Percentiles rank a stretch among this genome's conserved stretches.
These are phyloP conservation scores for Apiotrichum mycotoxinovorans DNA, from an alignment of 1,284 basidiomycete genomes.

Conservation along the genomic window DNA sequence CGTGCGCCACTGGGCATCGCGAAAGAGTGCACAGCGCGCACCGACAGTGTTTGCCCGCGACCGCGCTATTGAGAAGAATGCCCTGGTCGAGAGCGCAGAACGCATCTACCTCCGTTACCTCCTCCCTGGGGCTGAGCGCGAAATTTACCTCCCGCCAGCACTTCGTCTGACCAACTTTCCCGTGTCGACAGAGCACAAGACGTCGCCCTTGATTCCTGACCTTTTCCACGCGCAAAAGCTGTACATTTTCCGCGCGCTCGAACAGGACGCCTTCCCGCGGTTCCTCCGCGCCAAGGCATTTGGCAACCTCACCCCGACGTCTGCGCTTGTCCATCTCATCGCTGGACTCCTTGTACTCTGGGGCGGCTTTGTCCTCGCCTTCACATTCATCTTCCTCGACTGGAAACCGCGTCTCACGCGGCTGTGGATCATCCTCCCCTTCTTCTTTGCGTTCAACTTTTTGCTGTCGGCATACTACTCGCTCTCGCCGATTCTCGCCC, in stretches of 20 bases:
- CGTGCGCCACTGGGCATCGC: constrained; percentile 7
- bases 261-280: constrained; percentile 93
- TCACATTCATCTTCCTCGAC: constrained; percentile 90
- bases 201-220: constrained; percentile 88
- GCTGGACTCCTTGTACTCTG: constrained; percentile 82
- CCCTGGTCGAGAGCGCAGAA: constrained; percentile 88
- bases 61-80: constrained; percentile 79
- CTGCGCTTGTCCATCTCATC: constrained; percentile 76
- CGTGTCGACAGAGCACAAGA: constrained; percentile 61
- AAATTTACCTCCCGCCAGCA: constrained; percentile 83
- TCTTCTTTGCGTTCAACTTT: constrained; percentile 81
- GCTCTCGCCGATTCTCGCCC: constrained; percentile 73
- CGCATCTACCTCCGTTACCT: constrained; percentile 93
- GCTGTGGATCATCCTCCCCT: constrained; percentile 95
- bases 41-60: constrained; percentile 86
- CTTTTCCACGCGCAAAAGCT: constrained; percentile 97
- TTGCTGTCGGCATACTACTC: constrained; percentile 94
- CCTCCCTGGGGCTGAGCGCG: constrained; percentile 60
- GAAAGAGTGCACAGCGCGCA: constrained; percentile 56
- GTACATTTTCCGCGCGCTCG: constrained; percentile 94
- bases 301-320: constrained; percentile 89
- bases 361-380: constrained; percentile 83
- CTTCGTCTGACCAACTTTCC: constrained; percentile 51
- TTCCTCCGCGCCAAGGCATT: constrained; percentile 96
- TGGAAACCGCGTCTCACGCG: constrained; percentile 81